phyloP scores from a whole-genome alignment of 116 monocot species.

The Papilionanthe hybrid region DNA sequence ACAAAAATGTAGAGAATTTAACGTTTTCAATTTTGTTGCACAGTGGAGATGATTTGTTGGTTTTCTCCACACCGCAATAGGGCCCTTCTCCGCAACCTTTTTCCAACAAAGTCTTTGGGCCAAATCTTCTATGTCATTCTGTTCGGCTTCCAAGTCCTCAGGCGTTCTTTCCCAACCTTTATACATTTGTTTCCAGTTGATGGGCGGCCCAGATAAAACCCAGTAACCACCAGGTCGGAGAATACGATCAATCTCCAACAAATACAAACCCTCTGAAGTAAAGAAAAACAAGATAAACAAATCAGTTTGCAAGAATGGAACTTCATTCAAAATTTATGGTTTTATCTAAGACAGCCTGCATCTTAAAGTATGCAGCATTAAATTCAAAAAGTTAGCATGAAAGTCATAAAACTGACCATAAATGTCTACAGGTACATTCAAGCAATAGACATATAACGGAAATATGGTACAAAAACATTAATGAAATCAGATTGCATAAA shows the following conservation, averaged over 20 bases:
- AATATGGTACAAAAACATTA: no score
- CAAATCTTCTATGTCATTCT: slow-evolving; percentile 58
- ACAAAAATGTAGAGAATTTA: slow-evolving; percentile 56
- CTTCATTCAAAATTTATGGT: background rate
- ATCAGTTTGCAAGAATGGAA: slow-evolving; percentile 14
- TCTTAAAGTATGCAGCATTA: background rate
- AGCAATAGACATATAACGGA: no score
- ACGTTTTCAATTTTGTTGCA: slow-evolving; percentile 41
- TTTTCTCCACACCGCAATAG: slow-evolving; percentile 83
- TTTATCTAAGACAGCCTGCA: background rate
- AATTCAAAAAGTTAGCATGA: background rate
- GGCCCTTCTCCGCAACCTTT: slow-evolving; percentile 56
- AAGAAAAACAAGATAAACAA: slow-evolving; percentile 7
- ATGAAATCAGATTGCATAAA: no score
- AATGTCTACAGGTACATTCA: background rate
- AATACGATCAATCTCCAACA: slow-evolving; percentile 90
- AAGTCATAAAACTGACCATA: background rate
- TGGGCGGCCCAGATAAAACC: slow-evolving; percentile 88
- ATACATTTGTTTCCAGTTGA: slow-evolving; percentile 63
- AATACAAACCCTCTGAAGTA: slow-evolving; percentile 54
- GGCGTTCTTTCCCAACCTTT: slow-evolving; percentile 60
- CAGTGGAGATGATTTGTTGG: slow-evolving; percentile 72
- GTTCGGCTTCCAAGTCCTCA: slow-evolving; percentile 57
- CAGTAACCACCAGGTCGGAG: slow-evolving; percentile 90
- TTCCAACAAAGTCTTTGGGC: slow-evolving; percentile 68